Evolutionary conservation across 202 grass and related monocot genomes (phyloP).

Genomic region (Dendrocalamus latiflorus): DNA sequence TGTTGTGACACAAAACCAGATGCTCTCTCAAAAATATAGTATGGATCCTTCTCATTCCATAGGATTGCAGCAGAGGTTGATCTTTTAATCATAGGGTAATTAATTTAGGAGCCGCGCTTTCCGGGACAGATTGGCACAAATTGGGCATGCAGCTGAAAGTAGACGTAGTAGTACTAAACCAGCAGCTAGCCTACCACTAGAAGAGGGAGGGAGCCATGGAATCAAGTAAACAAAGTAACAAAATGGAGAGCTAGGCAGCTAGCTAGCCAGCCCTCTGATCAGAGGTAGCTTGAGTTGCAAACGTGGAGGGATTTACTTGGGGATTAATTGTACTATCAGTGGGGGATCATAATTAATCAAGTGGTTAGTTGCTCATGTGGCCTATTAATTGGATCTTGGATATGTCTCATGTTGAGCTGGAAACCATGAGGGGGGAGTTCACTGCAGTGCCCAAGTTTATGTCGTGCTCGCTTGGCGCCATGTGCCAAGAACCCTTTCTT

Average conservation of each 20-base stretch:
- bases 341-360: conserved; percentile 42
- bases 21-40: conserved; percentile 6
- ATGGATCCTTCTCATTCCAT: conserved; percentile 49
- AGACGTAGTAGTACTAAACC: background rate
- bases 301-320: conserved; percentile 39
- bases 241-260: background rate
- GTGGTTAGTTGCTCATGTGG: conserved; percentile 55
- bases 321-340: background rate
- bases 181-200: background rate
- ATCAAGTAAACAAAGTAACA: conserved; percentile 8
- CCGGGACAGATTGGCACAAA: conserved; percentile 56
- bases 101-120: conserved; percentile 20
- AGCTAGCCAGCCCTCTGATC: background rate
- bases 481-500: conserved; percentile 34
- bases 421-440: conserved; percentile 31
- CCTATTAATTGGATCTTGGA: conserved; percentile 49
- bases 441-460: background rate
- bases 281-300: background rate
- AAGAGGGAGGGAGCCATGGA: background rate
- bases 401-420: conserved; percentile 36
- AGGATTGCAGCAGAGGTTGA: conserved; percentile 14
- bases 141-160: conserved; percentile 26
- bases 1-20: conserved; percentile 44
- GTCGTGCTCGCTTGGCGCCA: conserved; percentile 37
- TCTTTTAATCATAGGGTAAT: conserved; percentile 11